Evolutionary conservation across 2,329 filamentous ascomycete genomes (phyloP).

Genomic region (Truncatella angustata): DNA sequence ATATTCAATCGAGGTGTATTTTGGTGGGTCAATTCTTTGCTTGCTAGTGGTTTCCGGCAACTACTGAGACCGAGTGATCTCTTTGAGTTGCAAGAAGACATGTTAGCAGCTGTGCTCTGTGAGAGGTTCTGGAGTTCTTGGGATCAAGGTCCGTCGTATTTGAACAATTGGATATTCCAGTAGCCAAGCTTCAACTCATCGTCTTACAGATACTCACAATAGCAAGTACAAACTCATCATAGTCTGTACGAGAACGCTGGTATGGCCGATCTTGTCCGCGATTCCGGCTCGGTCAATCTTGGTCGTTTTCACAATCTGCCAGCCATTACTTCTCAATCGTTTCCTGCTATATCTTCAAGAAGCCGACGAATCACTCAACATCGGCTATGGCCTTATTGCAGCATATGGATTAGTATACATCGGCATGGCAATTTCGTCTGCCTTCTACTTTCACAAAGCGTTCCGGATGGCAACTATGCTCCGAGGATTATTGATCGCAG

Average conservation of each 20-base stretch:
- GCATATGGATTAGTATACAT: slow-evolving; percentile 31
- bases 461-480: slow-evolving; percentile 30
- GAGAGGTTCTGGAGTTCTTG: slow-evolving; percentile 30
- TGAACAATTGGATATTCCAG: too few relatives aligned
- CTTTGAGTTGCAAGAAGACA: slow-evolving; percentile 31
- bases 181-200: too few relatives aligned
- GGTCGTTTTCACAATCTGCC: slow-evolving; percentile 34
- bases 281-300: slow-evolving; percentile 30
- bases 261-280: slow-evolving; percentile 27
- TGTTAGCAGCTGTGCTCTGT: slow-evolving; percentile 28
- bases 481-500: slow-evolving; percentile 28
- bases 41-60: slow-evolving; percentile 32
- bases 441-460: slow-evolving; percentile 29
- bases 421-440: slow-evolving; percentile 29
- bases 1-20: slow-evolving; percentile 36
- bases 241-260: slow-evolving; percentile 26
- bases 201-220: not conserved
- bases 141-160: slow-evolving; percentile 21
- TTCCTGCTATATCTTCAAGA: slow-evolving; percentile 31
- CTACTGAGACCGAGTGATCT: slow-evolving; percentile 34
- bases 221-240: slow-evolving; percentile 23
- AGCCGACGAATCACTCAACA: slow-evolving; percentile 17
- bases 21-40: slow-evolving; percentile 37
- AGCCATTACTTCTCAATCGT: slow-evolving; percentile 33
- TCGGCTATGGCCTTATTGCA: slow-evolving; percentile 31